phyloP scores from a whole-genome alignment of 768 basidiomycete genomes.

The Rhodotorula diobovata region DNA sequence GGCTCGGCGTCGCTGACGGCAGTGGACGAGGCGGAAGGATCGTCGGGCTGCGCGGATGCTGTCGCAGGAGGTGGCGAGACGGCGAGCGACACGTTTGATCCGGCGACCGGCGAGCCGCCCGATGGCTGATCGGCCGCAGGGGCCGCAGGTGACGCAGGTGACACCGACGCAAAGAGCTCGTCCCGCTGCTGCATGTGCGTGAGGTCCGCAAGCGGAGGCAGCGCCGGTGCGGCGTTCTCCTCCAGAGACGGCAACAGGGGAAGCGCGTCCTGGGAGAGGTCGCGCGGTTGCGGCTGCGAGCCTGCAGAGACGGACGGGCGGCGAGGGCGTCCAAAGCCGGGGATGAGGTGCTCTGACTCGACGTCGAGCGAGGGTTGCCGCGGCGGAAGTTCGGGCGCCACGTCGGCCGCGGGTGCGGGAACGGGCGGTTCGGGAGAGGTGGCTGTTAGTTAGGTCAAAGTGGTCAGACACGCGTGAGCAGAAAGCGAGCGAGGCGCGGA shows the following conservation, averaged over 20 bases:
- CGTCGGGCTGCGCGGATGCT: background rate
- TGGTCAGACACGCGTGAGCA: background rate
- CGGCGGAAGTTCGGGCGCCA: background rate
- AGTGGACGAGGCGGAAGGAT: background rate
- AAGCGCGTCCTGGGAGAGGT: background rate
- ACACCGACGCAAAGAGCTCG: background rate
- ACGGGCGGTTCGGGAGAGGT: constrained; percentile 4
- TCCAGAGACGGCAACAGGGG: background rate
- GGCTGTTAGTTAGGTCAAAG: background rate
- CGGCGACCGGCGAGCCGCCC: too few species aligned
- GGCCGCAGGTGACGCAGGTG: background rate
- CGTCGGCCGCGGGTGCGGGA: background rate
- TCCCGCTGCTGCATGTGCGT: background rate
- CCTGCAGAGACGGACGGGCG: background rate
- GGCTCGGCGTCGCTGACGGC: too few species aligned
- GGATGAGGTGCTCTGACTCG: background rate
- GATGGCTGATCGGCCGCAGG: background rate
- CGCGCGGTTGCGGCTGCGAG: background rate
- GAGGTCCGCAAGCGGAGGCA: background rate
- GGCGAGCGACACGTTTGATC: too few species aligned
- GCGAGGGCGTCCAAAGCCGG: background rate
- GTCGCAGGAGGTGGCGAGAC: background rate
- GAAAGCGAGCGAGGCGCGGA: background rate
- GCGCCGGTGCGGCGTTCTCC: too few species aligned
- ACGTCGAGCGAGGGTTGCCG: constrained; percentile 18